Conservation (phyloP, 805 yeast species). For the Lipomyces lipofer region DNA sequence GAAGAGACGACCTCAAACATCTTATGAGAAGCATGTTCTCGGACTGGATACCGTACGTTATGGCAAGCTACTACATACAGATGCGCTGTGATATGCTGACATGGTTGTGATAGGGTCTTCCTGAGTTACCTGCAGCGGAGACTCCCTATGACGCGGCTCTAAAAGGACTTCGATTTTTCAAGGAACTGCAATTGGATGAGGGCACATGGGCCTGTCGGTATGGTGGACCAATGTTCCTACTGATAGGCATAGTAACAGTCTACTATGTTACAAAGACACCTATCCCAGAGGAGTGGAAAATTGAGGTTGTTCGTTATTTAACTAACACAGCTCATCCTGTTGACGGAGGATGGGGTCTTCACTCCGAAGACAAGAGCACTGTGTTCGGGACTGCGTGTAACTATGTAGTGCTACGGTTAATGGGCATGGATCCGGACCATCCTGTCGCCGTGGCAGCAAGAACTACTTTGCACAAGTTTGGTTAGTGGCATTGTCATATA, state of each 20-base stretch:
- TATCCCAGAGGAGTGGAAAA: slow-evolving; percentile 63
- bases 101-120: slow-evolving; percentile 37
- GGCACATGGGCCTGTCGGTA: slow-evolving; percentile 92
- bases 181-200: slow-evolving; percentile 65
- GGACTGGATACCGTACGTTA: slow-evolving; percentile 39
- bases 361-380: slow-evolving; percentile 87
- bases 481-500: neutral
- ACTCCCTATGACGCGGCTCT: slow-evolving; percentile 62
- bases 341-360: slow-evolving; percentile 99
- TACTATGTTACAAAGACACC: slow-evolving; percentile 66
- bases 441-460: slow-evolving; percentile 79
- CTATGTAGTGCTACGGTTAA: slow-evolving; percentile 74
- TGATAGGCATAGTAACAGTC: slow-evolving; percentile 81
- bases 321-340: slow-evolving; percentile 95
- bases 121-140: slow-evolving; percentile 38
- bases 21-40: slow-evolving; percentile 58
- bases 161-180: slow-evolving; percentile 72
- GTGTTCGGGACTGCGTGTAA: slow-evolving; percentile 92
- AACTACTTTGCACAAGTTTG: slow-evolving; percentile 57
- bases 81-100: neutral
- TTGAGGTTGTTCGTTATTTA: slow-evolving; percentile 78
- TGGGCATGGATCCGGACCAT: slow-evolving; percentile 75
- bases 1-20: slow-evolving; percentile 45
- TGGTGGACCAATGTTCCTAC: slow-evolving; percentile 98
- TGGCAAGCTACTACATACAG: neutral